Base-by-base conservation (phyloP, 805 yeast species). In the Zygotorulaspora sp. region DNA sequence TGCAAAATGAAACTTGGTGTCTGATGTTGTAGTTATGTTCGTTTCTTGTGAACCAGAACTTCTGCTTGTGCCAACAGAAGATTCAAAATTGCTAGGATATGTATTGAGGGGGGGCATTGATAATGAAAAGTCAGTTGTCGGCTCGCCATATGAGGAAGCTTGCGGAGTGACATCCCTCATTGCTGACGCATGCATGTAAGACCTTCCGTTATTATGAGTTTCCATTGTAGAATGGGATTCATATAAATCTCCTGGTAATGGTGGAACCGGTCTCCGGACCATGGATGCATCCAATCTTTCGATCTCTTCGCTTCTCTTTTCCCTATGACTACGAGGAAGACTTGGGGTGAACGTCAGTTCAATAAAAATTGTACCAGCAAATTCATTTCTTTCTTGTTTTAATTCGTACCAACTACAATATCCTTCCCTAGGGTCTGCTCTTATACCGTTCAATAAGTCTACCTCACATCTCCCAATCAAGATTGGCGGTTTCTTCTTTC, bases 311-410 rank as follows among this genome's bases (percentile, higher is more conserved):
- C 30, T 41, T 12, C 41, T 30, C 15, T 23, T 44, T 14, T 41
- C 41, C 14, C 28, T 45, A 9, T 32, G 28, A 2, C 40, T 32
- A 17, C 38, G 39, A 18, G 51, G 51, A 17, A 53, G 19, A 12
- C 45, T 57, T 1, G 96, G 92, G 55, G 85, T 86, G 55, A 86
- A 92, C 0, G 97, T 87, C 83, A 92, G 80, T 53, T 92, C 97
- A 38, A 92, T 64, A 60, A 79, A 90, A 1, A 92, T 77, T 59
- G 77, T 84, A 2, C 98, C 98, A 1, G 96, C 96, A 38, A 81
- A 77, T 50, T 79, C 77, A 14, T 77, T 80, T 5, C 47, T 38
- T 31, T 78, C 79, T 54, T 76, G 76, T 28, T 70, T 65, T 40
- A 92, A 65, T 20, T 76, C 77, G 54, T 81, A 84, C 97, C 97